Percentiles rank a stretch among this genome's conserved stretches.
phyloP scores from a whole-genome alignment of 106 monocot species.

The Amphibolis antarctica region DNA sequence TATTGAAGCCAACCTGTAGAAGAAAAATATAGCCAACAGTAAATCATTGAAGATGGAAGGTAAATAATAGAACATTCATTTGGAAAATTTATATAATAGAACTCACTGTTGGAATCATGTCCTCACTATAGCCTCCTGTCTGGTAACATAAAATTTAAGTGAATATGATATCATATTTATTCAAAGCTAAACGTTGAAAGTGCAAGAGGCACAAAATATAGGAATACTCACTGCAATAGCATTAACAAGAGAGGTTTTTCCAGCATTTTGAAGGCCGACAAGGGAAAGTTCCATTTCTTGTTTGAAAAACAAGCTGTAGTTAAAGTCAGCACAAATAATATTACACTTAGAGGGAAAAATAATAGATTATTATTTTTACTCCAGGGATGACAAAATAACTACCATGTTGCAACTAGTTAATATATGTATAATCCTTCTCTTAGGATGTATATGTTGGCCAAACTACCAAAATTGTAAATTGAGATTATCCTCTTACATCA shows the following conservation, averaged over 20 bases:
- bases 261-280: slow-evolving; percentile 95
- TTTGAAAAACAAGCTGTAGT: slow-evolving; percentile 79
- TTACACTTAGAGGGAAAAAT: too few relatives aligned
- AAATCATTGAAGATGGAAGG: not conserved
- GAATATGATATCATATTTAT: slow-evolving; percentile 1
- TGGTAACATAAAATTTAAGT: slow-evolving; percentile 14
- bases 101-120: slow-evolving; percentile 98
- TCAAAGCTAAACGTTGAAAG: too few relatives aligned
- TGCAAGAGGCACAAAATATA: not conserved
- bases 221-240: slow-evolving; percentile 68
- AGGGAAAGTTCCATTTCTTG: slow-evolving; percentile 98
- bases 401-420: too few relatives aligned
- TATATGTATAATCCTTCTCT: too few relatives aligned
- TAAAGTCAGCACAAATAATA: not conserved
- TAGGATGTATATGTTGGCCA: too few relatives aligned
- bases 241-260: slow-evolving; percentile 95
- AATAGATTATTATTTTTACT: too few relatives aligned
- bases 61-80: not conserved
- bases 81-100: slow-evolving; percentile 7
- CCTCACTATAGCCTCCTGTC: slow-evolving; percentile 94
- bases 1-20: slow-evolving; percentile 85
- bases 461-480: too few relatives aligned
- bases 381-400: too few relatives aligned
- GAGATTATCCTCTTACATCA: too few relatives aligned
- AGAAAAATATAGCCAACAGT: not conserved